These are phyloP conservation scores for Micractinium sp. DNA, from an alignment of 139 green algal genomes.

Conservation along the genomic window DNA sequence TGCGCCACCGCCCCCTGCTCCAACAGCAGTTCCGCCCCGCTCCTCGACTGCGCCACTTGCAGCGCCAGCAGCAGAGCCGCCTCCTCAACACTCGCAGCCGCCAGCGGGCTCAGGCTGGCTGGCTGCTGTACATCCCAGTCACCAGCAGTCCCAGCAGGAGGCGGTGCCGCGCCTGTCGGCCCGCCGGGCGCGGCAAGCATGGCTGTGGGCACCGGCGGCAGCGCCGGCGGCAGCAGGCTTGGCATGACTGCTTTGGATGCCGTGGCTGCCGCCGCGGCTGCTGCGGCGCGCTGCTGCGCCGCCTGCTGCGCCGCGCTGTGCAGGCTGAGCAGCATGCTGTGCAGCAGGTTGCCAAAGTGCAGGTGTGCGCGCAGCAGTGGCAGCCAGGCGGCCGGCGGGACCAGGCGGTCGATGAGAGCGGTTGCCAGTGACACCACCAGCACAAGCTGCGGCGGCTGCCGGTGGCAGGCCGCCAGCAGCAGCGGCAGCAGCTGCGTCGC, in stretches of 20 bases:
- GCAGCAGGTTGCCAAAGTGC: slow-evolving; percentile 33
- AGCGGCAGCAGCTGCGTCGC: slow-evolving; percentile 20
- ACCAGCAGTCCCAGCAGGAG: not conserved
- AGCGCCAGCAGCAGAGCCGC: slow-evolving; percentile 38
- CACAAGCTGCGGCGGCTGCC: slow-evolving; percentile 17
- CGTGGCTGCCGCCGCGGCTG: not conserved
- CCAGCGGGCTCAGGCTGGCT: slow-evolving; percentile 6
- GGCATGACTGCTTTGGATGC: not conserved
- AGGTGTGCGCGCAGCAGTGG: slow-evolving; percentile 24
- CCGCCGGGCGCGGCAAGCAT: not conserved
- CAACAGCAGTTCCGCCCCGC: slow-evolving; percentile 39
- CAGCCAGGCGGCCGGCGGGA: slow-evolving; percentile 24
- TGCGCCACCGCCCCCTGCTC: slow-evolving; percentile 38
- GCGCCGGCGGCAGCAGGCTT: not conserved
- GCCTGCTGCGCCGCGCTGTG: slow-evolving; percentile 7
- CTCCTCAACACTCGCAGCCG: slow-evolving; percentile 24
- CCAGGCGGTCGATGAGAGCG: slow-evolving; percentile 17
- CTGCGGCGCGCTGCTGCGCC: not conserved
- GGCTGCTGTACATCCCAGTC: not conserved
- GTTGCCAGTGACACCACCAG: slow-evolving; percentile 21
- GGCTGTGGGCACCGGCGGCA: not conserved
- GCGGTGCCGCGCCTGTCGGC: not conserved
- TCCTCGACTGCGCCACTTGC: slow-evolving; percentile 32
- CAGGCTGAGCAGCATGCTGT: slow-evolving; percentile 22
- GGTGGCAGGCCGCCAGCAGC: slow-evolving; percentile 32